phyloP scores from a whole-genome alignment of 345 rosid genomes.

The Punica granatum region DNA sequence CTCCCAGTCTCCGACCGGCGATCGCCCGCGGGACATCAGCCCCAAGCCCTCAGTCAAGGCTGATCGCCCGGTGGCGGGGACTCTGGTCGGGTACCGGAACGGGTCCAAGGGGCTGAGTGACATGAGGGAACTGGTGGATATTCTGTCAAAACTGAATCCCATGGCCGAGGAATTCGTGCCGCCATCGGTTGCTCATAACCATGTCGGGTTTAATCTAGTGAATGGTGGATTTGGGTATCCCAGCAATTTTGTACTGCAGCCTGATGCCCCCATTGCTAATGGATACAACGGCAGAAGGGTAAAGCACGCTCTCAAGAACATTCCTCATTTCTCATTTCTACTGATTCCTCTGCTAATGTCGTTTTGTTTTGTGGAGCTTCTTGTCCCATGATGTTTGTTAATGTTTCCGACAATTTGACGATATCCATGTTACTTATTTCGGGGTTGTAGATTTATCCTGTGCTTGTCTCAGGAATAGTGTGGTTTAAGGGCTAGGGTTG shows the following conservation, averaged over 20 bases:
- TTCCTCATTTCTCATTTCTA: neutral
- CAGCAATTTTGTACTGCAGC: slow-evolving; percentile 41
- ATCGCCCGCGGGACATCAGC: slow-evolving; percentile 5
- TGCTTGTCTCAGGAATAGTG: too few species aligned
- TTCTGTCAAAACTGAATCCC: slow-evolving; percentile 84
- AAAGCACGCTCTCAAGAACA: slow-evolving; percentile 4
- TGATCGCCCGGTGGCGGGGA: slow-evolving; percentile 21
- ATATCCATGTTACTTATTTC: neutral
- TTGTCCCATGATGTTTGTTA: neutral
- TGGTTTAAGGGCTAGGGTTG: too few species aligned
- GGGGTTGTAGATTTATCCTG: neutral
- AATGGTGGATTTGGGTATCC: slow-evolving; percentile 50
- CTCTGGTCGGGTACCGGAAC: slow-evolving; percentile 17
- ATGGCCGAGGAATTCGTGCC: slow-evolving; percentile 97
- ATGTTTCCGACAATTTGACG: neutral
- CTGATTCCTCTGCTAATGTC: neutral
- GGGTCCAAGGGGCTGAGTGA: slow-evolving; percentile 26
- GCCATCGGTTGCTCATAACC: slow-evolving; percentile 40
- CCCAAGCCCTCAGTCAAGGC: neutral
- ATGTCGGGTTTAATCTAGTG: slow-evolving; percentile 22
- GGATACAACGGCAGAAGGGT: slow-evolving; percentile 68
- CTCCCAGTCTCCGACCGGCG: slow-evolving; percentile 23
- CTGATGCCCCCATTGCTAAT: slow-evolving; percentile 40
- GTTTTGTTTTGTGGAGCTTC: too few species aligned
- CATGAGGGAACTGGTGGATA: slow-evolving; percentile 72